phyloP scores from a whole-genome alignment of 306 rosid species.

The Prunus padus region DNA sequence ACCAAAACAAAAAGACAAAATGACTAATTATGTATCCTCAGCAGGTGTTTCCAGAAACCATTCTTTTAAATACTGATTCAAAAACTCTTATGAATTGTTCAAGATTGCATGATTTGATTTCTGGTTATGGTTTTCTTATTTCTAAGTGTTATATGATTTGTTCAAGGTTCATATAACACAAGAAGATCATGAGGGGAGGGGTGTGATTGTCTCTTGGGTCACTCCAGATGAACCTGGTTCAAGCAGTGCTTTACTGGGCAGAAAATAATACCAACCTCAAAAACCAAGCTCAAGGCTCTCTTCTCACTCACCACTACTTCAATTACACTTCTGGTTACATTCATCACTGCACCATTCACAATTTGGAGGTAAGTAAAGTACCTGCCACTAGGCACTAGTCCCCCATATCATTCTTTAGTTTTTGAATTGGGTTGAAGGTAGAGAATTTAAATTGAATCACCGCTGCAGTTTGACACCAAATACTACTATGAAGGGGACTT shows the following conservation, averaged over 20 bases:
- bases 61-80: background rate
- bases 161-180: conserved; percentile 89
- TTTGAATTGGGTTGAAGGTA: background rate
- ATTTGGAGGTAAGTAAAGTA: conserved; percentile 55
- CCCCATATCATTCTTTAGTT: background rate
- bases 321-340: conserved; percentile 83
- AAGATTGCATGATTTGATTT: background rate
- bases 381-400: too few relatives aligned
- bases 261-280: conserved; percentile 37
- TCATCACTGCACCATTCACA: conserved; percentile 59
- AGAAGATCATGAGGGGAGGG: conserved; percentile 71
- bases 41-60: conserved; percentile 40
- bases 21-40: conserved; percentile 16
- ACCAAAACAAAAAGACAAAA: too few relatives aligned
- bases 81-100: background rate
- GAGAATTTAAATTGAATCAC: background rate
- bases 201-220: conserved; percentile 83
- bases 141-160: conserved; percentile 8
- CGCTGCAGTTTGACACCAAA: conserved; percentile 58
- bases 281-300: conserved; percentile 38
- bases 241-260: conserved; percentile 62
- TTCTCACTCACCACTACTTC: conserved; percentile 56
- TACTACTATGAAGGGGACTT: conserved; percentile 55
- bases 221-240: conserved; percentile 70
- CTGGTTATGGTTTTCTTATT: background rate